A percentile compares a stretch with the other conserved stretches of the same genome.
These are phyloP conservation scores for Chrysophaeum taylorii DNA, from an alignment of 352 stramenopile genomes.

Conservation along the genomic window DNA sequence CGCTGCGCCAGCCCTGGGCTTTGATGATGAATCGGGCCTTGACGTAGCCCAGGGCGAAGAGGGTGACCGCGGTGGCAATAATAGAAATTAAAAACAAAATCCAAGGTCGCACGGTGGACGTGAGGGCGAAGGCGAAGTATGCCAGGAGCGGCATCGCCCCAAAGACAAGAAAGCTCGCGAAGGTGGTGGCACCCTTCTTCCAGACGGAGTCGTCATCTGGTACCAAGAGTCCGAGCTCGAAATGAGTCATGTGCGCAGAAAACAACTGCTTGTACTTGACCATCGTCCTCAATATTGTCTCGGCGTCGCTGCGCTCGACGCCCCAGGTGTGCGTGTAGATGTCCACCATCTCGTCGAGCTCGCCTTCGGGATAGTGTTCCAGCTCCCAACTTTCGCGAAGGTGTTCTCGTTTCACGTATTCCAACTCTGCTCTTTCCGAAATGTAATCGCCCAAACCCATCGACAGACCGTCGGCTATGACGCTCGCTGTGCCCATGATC, in stretches of 20 bases:
- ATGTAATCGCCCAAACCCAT: conserved; percentile 91
- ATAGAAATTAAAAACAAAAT: conserved; percentile 73
- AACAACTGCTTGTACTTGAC: conserved; percentile 93
- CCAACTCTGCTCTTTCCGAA: no score
- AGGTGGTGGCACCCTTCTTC: conserved; percentile 51
- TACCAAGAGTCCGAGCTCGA: conserved; percentile 86
- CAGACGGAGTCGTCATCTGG: conserved; percentile 75
- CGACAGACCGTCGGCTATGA: conserved; percentile 81
- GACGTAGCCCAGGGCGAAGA: conserved; percentile 81
- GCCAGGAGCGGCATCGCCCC: conserved; percentile 79
- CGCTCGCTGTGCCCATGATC: conserved; percentile 81
- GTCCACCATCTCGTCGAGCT: conserved; percentile 92
- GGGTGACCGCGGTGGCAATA: conserved; percentile 74
- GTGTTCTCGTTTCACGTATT: no score
- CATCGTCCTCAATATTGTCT: conserved; percentile 77
- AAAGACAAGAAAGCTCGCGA: conserved; percentile 51
- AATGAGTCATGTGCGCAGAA: conserved; percentile 92
- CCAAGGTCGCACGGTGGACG: no score
- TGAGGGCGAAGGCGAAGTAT: conserved; percentile 74
- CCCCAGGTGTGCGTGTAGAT: no score
- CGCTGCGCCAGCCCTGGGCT: no score
- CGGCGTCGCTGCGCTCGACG: conserved; percentile 77
- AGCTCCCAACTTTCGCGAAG: conserved; percentile 87
- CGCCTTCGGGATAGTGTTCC: conserved; percentile 85
- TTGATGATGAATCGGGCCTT: conserved; percentile 67